phyloP scores from a whole-genome alignment of 1,284 basidiomycete genomes.

The Cutaneotrichosporon dermatis region DNA sequence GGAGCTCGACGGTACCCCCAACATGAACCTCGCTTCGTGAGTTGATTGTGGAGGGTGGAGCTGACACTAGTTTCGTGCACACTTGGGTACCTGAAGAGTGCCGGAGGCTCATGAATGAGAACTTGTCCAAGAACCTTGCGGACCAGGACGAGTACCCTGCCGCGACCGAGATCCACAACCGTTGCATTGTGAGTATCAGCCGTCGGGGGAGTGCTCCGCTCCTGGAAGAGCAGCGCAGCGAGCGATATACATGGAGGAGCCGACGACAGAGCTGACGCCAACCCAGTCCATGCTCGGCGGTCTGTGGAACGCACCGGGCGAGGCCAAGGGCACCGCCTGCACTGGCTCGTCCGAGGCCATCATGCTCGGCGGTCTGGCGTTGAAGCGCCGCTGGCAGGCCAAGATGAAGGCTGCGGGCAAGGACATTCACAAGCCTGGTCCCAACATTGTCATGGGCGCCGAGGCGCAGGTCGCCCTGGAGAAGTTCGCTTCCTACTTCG shows the following conservation, averaged over 20 bases:
- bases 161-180: slow-evolving; percentile 67
- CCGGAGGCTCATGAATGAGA: slow-evolving; percentile 71
- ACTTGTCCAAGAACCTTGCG: slow-evolving; percentile 82
- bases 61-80: slow-evolving; percentile 58
- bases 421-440: slow-evolving; percentile 74
- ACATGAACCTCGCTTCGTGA: slow-evolving; percentile 68
- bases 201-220: too few species aligned
- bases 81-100: slow-evolving; percentile 65
- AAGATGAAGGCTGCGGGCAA: slow-evolving; percentile 81
- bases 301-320: slow-evolving; percentile 81
- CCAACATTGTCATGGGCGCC: slow-evolving; percentile 56
- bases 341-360: slow-evolving; percentile 90
- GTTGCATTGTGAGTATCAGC: slow-evolving; percentile 53
- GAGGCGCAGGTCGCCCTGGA: slow-evolving; percentile 77
- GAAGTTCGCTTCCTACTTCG: slow-evolving; percentile 66
- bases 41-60: slow-evolving; percentile 4
- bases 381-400: slow-evolving; percentile 92
- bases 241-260: too few species aligned
- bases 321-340: slow-evolving; percentile 77
- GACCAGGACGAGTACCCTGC: slow-evolving; percentile 90
- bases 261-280: background rate
- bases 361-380: slow-evolving; percentile 86
- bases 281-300: slow-evolving; percentile 72
- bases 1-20: slow-evolving; percentile 68
- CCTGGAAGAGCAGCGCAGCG: too few species aligned